phyloP scores from a whole-genome alignment of 164 flowering plant species.

The Cinnamomum chago region DNA sequence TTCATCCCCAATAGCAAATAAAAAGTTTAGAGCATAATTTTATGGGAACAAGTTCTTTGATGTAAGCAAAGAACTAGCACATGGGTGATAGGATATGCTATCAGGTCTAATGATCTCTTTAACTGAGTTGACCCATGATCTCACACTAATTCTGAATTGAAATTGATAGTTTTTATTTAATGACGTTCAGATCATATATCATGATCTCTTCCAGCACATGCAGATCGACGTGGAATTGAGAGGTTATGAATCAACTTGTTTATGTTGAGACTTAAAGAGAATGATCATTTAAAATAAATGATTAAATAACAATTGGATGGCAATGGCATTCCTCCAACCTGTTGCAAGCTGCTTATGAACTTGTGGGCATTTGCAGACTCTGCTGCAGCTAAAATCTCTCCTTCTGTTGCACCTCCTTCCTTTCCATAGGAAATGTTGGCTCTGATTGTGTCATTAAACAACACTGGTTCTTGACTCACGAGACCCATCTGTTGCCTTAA shows the following conservation, averaged over 20 bases:
- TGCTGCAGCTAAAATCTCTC: conserved; percentile 1
- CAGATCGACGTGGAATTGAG: not conserved
- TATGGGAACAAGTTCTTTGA: not conserved
- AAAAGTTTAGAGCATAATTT: not conserved
- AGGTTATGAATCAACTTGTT: not conserved
- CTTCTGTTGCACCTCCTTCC: conserved; percentile 25
- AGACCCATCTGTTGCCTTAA: conserved; percentile 30
- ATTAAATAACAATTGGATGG: not conserved
- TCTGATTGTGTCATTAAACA: conserved; percentile 34
- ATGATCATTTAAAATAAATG: not conserved
- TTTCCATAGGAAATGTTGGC: conserved; percentile 38
- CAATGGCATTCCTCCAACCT: conserved; percentile 14
- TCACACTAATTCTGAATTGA: not conserved
- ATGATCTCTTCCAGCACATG: not conserved
- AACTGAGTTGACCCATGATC: not conserved
- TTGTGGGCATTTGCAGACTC: conserved; percentile 27
- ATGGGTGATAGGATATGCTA: not conserved
- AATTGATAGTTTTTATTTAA: not conserved
- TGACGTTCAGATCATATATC: not conserved
- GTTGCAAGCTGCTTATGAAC: conserved; percentile 22
- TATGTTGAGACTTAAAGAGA: not conserved
- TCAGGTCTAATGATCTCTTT: not conserved
- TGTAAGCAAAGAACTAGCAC: not conserved
- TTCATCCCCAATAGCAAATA: not conserved
- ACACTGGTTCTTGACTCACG: conserved; percentile 31